Conservation (phyloP, 1,284 basidiomycete genomes). For the Apiotrichum domesticum region DNA sequence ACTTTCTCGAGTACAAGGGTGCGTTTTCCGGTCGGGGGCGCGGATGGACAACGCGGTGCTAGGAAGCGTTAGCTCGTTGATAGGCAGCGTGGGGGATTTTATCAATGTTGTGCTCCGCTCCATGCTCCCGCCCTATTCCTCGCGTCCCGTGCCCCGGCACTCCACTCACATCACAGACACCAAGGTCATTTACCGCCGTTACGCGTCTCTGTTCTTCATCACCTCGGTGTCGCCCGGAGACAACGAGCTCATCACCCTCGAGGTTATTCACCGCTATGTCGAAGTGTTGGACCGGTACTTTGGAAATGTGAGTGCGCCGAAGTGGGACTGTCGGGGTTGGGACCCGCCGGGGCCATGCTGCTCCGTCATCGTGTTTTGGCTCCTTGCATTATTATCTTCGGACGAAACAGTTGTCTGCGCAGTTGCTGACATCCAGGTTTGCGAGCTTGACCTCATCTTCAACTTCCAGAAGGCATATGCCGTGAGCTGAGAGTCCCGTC, state of each 20-base stretch:
- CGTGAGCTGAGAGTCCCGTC: slow-evolving; percentile 48
- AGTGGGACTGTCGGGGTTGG: too few relatives aligned
- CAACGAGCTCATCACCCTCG: slow-evolving; percentile 87
- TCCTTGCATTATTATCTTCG: too few relatives aligned
- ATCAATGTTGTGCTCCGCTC: too few relatives aligned
- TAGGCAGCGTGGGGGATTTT: too few relatives aligned
- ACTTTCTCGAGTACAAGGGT: slow-evolving; percentile 99
- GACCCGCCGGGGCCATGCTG: too few relatives aligned
- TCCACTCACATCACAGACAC: slow-evolving; percentile 55
- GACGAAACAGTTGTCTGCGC: too few relatives aligned
- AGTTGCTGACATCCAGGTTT: slow-evolving; percentile 57
- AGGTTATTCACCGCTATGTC: slow-evolving; percentile 97
- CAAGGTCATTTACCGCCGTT: slow-evolving; percentile 95
- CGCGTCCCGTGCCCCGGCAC: too few relatives aligned
- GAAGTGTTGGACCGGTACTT: slow-evolving; percentile 99
- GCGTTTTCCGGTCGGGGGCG: slow-evolving; percentile 18
- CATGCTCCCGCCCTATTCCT: too few relatives aligned
- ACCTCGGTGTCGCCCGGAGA: slow-evolving; percentile 82
- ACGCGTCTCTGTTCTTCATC: slow-evolving; percentile 97
- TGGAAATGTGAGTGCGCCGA: slow-evolving; percentile 69
- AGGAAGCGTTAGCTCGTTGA: too few relatives aligned
- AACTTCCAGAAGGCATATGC: slow-evolving; percentile 98
- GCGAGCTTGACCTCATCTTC: slow-evolving; percentile 94
- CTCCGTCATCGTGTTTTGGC: too few relatives aligned
- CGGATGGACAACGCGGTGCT: too few relatives aligned